Evolutionary conservation across 169 alveolate species (phyloP).

Genomic region (Plasmodium inui): DNA sequence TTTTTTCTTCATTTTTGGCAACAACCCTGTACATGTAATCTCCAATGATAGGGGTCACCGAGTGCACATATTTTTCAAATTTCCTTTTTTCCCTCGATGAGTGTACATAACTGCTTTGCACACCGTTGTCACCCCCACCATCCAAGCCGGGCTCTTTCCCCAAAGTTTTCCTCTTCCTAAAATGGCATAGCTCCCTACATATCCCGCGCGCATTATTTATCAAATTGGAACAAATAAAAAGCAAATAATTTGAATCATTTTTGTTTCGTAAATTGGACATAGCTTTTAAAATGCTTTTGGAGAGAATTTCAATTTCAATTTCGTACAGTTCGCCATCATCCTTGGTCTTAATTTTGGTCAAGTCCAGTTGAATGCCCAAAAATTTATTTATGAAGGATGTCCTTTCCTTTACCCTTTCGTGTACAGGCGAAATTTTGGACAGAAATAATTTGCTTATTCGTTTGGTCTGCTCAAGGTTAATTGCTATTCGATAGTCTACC

Average conservation of each 20-base stretch:
- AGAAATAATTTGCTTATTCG: slow-evolving; percentile 54
- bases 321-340: slow-evolving; percentile 45
- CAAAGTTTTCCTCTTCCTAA: slow-evolving; percentile 17
- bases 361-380: slow-evolving; percentile 61
- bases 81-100: slow-evolving; percentile 22
- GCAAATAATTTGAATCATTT: slow-evolving; percentile 72
- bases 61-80: slow-evolving; percentile 47
- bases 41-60: slow-evolving; percentile 47
- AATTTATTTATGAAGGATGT: slow-evolving; percentile 52
- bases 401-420: slow-evolving; percentile 66
- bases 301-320: slow-evolving; percentile 68
- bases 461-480: slow-evolving; percentile 52
- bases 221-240: slow-evolving; percentile 67
- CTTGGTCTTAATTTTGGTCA: slow-evolving; percentile 49
- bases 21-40: slow-evolving; percentile 73
- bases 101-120: not conserved
- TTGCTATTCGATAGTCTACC: slow-evolving; percentile 63
- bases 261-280: slow-evolving; percentile 62
- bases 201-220: slow-evolving; percentile 62
- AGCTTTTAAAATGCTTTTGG: slow-evolving; percentile 67
- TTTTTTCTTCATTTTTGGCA: slow-evolving; percentile 47
- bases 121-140: not conserved
- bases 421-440: slow-evolving; percentile 56
- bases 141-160: not conserved
- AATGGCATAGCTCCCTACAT: slow-evolving; percentile 25